Conservation (phyloP, 495 filamentous ascomycete genomes). For the Penicillium alfredii region DNA sequence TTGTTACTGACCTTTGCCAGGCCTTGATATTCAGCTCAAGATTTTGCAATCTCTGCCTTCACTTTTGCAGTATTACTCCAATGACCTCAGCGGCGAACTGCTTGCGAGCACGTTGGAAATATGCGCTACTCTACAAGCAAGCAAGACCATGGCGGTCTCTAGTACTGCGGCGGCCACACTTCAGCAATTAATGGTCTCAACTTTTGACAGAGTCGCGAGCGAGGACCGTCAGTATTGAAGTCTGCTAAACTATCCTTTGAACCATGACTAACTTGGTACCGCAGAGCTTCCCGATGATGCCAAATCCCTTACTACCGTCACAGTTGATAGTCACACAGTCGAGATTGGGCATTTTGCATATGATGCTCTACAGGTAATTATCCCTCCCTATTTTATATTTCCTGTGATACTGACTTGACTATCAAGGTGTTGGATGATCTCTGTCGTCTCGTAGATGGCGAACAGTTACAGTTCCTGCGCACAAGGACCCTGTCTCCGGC, state of each 20-base stretch:
- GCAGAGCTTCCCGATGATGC: constrained; percentile 50
- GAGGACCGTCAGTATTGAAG: constrained; percentile 56
- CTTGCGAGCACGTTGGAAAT: constrained; percentile 78
- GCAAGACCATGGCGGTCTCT: constrained; percentile 86
- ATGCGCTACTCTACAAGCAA: constrained; percentile 81
- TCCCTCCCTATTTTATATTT: background rate
- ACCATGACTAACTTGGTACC: too few relatives aligned
- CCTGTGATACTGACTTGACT: constrained; percentile 15
- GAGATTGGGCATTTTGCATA: constrained; percentile 67
- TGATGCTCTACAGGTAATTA: constrained; percentile 70
- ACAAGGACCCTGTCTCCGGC: constrained; percentile 69
- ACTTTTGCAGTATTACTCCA: constrained; percentile 82
- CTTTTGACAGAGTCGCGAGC: constrained; percentile 81
- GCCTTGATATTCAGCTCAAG: constrained; percentile 90
- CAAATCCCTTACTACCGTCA: constrained; percentile 29
- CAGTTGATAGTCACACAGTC: constrained; percentile 53
- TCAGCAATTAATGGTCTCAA: constrained; percentile 85
- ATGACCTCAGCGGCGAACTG: constrained; percentile 71
- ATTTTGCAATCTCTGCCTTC: constrained; percentile 92
- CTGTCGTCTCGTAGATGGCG: constrained; percentile 78
- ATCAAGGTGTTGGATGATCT: constrained; percentile 76
- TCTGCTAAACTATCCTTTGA: constrained; percentile 25
- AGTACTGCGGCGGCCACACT: constrained; percentile 92
- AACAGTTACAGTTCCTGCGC: constrained; percentile 70
- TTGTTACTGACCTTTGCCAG: constrained; percentile 40